These are phyloP conservation scores for Aureobasidium subglaciale DNA, from an alignment of 2,329 filamentous ascomycete genomes.

Conservation along the genomic window DNA sequence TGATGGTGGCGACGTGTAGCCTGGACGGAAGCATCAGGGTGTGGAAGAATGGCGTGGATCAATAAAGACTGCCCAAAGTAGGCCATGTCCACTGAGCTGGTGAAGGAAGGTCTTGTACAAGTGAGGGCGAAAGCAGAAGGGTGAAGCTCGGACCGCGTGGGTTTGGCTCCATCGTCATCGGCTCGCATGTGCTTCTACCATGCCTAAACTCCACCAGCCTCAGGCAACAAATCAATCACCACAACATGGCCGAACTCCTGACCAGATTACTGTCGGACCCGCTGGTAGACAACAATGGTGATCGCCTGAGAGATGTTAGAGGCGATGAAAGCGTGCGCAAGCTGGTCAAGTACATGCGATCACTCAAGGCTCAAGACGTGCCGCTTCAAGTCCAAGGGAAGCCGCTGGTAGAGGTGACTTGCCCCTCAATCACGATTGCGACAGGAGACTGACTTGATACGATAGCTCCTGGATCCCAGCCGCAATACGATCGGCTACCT, in stretches of 20 bases:
- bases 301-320: background rate
- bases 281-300: background rate
- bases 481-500: conserved; percentile 55
- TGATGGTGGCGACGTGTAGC: conserved; percentile 55
- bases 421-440: background rate
- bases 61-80: background rate
- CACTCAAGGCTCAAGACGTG: conserved; percentile 2
- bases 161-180: background rate
- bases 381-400: conserved; percentile 8
- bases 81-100: no score
- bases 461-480: conserved; percentile 44
- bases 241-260: conserved; percentile 4
- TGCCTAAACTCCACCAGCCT: background rate
- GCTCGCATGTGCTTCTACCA: conserved; percentile 8
- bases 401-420: background rate
- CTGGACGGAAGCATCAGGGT: conserved; percentile 55
- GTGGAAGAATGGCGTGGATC: conserved; percentile 40
- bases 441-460: background rate
- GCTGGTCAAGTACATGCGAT: conserved; percentile 5
- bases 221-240: background rate
- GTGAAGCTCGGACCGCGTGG: background rate
- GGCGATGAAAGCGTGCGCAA: background rate
- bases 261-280: background rate
- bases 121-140: background rate
- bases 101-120: background rate